Base-by-base conservation (phyloP, 2,329 filamentous ascomycete genomes). In the Ascochyta koolunga region DNA sequence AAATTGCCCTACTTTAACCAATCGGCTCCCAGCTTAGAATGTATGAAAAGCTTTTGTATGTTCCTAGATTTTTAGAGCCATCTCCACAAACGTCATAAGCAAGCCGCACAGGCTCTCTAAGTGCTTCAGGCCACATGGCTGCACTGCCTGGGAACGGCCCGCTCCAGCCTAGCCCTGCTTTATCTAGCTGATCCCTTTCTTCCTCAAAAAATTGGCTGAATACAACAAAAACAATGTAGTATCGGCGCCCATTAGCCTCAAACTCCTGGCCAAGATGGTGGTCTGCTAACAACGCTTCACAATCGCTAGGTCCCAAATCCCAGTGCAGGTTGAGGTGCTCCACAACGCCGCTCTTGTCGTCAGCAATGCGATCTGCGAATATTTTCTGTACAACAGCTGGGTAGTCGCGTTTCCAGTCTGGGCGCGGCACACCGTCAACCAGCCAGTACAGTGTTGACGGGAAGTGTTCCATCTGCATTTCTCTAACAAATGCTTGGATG, bases 61-160 rank as follows among this genome's bases (percentile, higher is more conserved):
- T 36, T 10, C 42, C 19, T 25, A 45, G 15, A 15, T 45, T 45
- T 24, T 45, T 21, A 42, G 27, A 25, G 29, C 19, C 18, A 31
- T n/a, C 47, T 32, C 32, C 21, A 36, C 31, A 43, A 9, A 50
- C 35, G 31, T 50, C 31, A n/a, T 35, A 18, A 50, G 47, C 47
- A 40, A 42, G 31, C 48, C 48, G 48, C 48, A 50, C 48, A n/a
- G 48, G 48, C 29, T 42, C 48, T 44, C 32, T 27, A 18, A 44
- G 38, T 27, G 27, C 39, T 27, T 42, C 10, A 21, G 27, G 39
- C 39, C 39, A 42, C 39, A 42, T 42, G 18, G 27, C 25, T 13
- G 39, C 48, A 11, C 29, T 50, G 21, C 48, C 48, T 43, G 48
- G 48, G n/a, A 43, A 50, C 21, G 48, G 39, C 16, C 39, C 40